Base-by-base conservation (phyloP, 2,329 filamentous ascomycete genomes). In the Hypoxylon sp. region DNA sequence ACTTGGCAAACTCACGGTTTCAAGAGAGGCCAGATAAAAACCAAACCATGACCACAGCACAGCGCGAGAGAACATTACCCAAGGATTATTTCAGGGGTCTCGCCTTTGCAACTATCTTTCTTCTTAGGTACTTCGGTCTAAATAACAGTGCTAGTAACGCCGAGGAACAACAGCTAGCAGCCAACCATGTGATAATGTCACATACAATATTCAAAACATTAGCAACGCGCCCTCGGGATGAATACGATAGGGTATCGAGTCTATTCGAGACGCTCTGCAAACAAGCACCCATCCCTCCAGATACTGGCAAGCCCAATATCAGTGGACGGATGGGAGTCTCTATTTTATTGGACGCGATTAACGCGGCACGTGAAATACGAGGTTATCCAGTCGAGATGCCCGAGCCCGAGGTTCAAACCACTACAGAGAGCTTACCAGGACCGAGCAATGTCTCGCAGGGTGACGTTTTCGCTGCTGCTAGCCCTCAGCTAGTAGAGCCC, bases 101-200 rank as follows among this genome's bases (percentile, higher is more conserved):
- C 9, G 75, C 74, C 5, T 78, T 78, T 57, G 75, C 76, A 14
- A 76, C 75, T 10, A 75, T 76, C 10, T 78, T 78, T 65, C 72
- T 78, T 3, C 72, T 78, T n/a, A 67, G 72, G 17, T 78, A 76
- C 59, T 78, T 77, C 51, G 73, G 70, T 42, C 67, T 74, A 14
- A 75, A 75, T 58, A 70, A 64, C 37, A 55, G 53, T 5, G 70
- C 70, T 42, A 60, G 56, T 13, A 72, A 71, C n/a, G 42, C 64
- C 29, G 75, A 78, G 44, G 76, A 78, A 54, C 74, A 74, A 48
- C 75, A 77, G 35, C 29, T 74, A 14, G 76, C 75, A 5, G 75
- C 75, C 3, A 75, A 75, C 52, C 75, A 76, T 63, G 74, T 78
- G 29, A 70, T 72, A 19, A 61, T 75, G 56, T 70, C 76, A 0